A percentile compares a stretch with the other conserved stretches of the same genome.
These are phyloP conservation scores for Daldinia decipiens DNA, from an alignment of 495 filamentous ascomycete species.

Conservation along the genomic window DNA sequence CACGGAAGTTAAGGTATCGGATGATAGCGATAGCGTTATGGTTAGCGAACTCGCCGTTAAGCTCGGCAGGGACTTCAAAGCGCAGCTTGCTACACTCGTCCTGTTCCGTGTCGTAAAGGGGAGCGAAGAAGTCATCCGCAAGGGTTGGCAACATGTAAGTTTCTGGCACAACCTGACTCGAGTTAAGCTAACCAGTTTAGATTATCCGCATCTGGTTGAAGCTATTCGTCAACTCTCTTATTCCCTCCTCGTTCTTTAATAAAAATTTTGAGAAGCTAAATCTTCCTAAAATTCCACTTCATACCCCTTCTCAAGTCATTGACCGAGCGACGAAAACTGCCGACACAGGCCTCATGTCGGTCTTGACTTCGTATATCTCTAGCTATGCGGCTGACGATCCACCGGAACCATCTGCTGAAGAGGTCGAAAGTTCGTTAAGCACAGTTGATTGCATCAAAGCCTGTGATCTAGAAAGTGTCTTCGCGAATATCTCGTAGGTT, in stretches of 20 bases:
- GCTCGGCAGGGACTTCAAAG: constrained; percentile 93
- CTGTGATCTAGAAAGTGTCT: constrained; percentile 84
- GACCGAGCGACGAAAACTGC: constrained; percentile 80
- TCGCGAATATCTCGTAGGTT: constrained; percentile 84
- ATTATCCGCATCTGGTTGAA: constrained; percentile 92
- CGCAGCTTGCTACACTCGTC: constrained; percentile 91
- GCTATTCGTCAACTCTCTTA: constrained; percentile 93
- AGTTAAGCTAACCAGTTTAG: constrained; percentile 56
- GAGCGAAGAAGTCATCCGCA: constrained; percentile 77
- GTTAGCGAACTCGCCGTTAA: constrained; percentile 98
- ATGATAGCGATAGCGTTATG: constrained; percentile 95
- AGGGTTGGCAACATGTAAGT: constrained; percentile 86
- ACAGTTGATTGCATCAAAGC: constrained; percentile 94
- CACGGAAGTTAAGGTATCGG: constrained; percentile 91
- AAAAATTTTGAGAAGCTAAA: constrained; percentile 74
- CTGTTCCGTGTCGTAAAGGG: constrained; percentile 88
- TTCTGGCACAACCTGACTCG: not conserved
- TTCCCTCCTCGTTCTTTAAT: constrained; percentile 83
- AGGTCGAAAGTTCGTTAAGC: constrained; percentile 92
- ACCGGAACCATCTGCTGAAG: constrained; percentile 95
- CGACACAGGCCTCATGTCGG: constrained; percentile 88
- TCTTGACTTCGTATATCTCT: constrained; percentile 95
- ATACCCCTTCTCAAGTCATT: constrained; percentile 90
- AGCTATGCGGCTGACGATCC: constrained; percentile 98
- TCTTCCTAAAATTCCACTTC: constrained; percentile 86